A percentile compares a stretch with the other conserved stretches of the same genome.
Conservation (phyloP, 176 grass and related monocot species). For the Aegilops sharonensis region DNA sequence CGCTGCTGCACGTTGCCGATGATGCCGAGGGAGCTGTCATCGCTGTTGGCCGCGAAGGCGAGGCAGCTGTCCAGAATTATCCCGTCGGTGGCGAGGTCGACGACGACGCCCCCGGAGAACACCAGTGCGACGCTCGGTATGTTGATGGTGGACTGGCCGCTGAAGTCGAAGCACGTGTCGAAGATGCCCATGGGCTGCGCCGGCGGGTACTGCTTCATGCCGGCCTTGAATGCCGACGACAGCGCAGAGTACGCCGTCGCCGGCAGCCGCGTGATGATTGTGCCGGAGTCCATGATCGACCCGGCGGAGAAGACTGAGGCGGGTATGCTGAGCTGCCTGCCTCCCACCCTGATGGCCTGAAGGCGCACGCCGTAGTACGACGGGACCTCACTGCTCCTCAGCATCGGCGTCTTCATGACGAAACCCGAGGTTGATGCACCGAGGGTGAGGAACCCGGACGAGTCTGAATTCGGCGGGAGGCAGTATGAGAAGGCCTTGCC, state of each 20-base stretch:
- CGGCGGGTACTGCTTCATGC: slow-evolving; percentile 38
- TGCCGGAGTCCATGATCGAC: slow-evolving; percentile 58
- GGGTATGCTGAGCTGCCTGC: slow-evolving; percentile 32
- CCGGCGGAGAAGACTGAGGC: slow-evolving; percentile 36
- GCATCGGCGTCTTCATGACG: slow-evolving; percentile 23
- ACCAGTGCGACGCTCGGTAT: slow-evolving; percentile 36
- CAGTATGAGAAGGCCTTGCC: slow-evolving; percentile 62
- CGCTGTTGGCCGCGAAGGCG: slow-evolving; percentile 45
- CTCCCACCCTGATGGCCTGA: slow-evolving; percentile 43
- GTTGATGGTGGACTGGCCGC: neutral
- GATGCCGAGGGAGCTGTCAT: neutral
- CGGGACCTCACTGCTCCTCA: slow-evolving; percentile 20
- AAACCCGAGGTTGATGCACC: slow-evolving; percentile 27
- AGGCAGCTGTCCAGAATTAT: slow-evolving; percentile 51
- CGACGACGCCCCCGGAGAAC: slow-evolving; percentile 7
- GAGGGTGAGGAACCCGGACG: slow-evolving; percentile 55
- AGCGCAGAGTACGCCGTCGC: slow-evolving; percentile 54
- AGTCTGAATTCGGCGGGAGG: slow-evolving; percentile 25
- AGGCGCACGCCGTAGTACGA: slow-evolving; percentile 61
- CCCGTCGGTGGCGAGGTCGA: slow-evolving; percentile 37
- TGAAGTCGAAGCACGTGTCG: slow-evolving; percentile 61
- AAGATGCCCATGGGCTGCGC: slow-evolving; percentile 10
- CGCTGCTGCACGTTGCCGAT: slow-evolving; percentile 68
- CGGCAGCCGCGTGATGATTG: slow-evolving; percentile 52
- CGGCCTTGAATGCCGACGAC: slow-evolving; percentile 43